Percentiles rank a stretch among this genome's conserved stretches.
Evolutionary conservation across 768 basidiomycete species (phyloP).

Genomic region (Xerocomus potaroensis): DNA sequence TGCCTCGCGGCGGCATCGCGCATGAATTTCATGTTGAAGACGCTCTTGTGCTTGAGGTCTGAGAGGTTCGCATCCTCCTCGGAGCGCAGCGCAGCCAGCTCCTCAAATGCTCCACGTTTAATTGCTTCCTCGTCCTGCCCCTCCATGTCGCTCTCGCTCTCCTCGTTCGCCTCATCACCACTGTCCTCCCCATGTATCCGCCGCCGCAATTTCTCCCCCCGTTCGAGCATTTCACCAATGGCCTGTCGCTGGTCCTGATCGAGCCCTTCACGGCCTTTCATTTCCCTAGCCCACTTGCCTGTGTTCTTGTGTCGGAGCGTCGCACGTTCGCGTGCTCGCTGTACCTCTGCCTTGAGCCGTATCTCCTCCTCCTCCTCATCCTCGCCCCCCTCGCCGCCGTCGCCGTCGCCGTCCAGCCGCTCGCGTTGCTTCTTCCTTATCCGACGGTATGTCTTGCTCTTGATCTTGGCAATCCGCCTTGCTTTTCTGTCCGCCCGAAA

Average conservation of each 20-base stretch:
- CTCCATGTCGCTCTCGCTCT: constrained; percentile 37
- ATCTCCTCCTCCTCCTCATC: constrained; percentile 44
- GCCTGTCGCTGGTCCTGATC: constrained; percentile 59
- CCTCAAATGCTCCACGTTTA: constrained; percentile 70
- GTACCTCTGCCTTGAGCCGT: constrained; percentile 65
- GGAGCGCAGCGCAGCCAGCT: constrained; percentile 52
- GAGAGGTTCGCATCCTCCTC: constrained; percentile 30
- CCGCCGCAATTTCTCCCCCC: constrained; percentile 72
- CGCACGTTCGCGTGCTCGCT: constrained; percentile 83
- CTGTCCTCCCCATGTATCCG: constrained; percentile 70
- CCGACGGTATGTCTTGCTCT: constrained; percentile 88
- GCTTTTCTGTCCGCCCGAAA: constrained; percentile 92
- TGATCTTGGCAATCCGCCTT: constrained; percentile 89
- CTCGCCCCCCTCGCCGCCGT: constrained; percentile 24
- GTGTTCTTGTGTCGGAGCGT: constrained; percentile 85
- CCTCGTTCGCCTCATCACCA: constrained; percentile 48
- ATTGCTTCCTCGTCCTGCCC: constrained; percentile 45
- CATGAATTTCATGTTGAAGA: constrained; percentile 99
- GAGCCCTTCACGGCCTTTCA: constrained; percentile 66
- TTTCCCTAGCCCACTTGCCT: constrained; percentile 81
- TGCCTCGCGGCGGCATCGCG: constrained; percentile 79
- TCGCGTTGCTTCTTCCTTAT: constrained; percentile 77
- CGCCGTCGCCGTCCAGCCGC: constrained; percentile 46
- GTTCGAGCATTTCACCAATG: constrained; percentile 80
- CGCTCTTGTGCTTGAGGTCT: constrained; percentile 50